phyloP scores from a whole-genome alignment of 257 asterid species.

The Gentiana macrophylla region DNA sequence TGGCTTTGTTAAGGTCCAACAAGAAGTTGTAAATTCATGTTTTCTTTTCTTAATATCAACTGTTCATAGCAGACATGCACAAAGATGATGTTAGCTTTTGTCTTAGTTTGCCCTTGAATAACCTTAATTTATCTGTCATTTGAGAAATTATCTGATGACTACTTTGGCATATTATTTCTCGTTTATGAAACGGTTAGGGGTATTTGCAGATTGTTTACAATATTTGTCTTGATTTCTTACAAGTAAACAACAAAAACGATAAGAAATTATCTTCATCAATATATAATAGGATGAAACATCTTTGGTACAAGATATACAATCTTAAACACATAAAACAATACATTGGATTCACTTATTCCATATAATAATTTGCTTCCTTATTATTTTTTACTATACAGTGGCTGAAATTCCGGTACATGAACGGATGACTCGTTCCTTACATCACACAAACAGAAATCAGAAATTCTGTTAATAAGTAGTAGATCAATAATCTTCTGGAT shows the following conservation, averaged over 20 bases:
- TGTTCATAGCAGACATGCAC: not conserved
- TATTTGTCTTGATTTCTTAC: not conserved
- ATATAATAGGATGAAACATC: constrained; percentile 6
- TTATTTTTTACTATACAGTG: constrained; percentile 8
- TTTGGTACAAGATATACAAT: constrained; percentile 9
- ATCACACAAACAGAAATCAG: constrained; percentile 33
- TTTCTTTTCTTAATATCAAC: not conserved
- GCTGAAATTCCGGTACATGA: constrained; percentile 25
- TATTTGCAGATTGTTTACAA: not conserved
- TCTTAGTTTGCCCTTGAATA: not conserved
- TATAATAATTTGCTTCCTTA: constrained; percentile 11
- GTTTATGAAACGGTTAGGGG: no score
- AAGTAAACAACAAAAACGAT: constrained; percentile 1
- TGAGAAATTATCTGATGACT: not conserved
- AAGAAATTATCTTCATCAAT: not conserved
- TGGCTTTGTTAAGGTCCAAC: constrained; percentile 61
- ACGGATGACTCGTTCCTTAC: constrained; percentile 13
- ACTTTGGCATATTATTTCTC: no score
- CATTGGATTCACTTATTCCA: constrained; percentile 5
- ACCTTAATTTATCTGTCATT: not conserved
- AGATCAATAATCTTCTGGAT: no score
- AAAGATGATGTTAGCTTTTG: no score
- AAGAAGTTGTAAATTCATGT: constrained; percentile 13
- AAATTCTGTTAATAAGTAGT: no score
- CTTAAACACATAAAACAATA: not conserved